These are phyloP conservation scores for Monosporozyma unispora DNA, from an alignment of 805 yeast genomes.

Conservation along the genomic window DNA sequence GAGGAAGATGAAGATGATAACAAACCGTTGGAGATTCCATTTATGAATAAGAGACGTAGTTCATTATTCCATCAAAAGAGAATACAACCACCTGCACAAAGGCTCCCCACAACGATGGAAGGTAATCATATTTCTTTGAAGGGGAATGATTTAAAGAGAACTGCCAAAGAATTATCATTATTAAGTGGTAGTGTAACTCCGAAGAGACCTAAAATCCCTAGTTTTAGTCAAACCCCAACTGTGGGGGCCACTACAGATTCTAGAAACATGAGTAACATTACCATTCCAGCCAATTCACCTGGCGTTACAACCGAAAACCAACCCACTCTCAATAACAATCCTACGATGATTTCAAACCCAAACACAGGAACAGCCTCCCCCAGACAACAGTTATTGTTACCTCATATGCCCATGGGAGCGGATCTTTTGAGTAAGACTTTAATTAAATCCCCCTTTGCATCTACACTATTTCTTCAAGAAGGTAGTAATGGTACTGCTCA, in stretches of 20 bases:
- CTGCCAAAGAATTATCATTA: not conserved
- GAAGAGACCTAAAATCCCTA: not conserved
- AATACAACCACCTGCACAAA: constrained; percentile 9
- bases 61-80: constrained; percentile 17
- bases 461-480: constrained; percentile 1
- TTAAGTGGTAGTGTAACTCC: not conserved
- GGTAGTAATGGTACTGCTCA: not conserved
- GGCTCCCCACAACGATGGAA: not conserved
- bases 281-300: constrained; percentile 1
- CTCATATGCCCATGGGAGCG: not conserved
- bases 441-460: constrained; percentile 5
- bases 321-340: not conserved
- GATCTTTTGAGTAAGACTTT: not conserved
- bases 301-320: not conserved
- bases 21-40: constrained; percentile 24
- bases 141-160: not conserved
- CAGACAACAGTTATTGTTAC: constrained; percentile 2
- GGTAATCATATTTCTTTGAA: not conserved
- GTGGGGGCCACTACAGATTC: not conserved
- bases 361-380: not conserved
- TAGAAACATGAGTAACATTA: not conserved
- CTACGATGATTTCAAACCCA: not conserved
- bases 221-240: not conserved
- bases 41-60: constrained; percentile 11
- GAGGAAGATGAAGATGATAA: constrained; percentile 21